Evolutionary conservation across 2,329 filamentous ascomycete species (phyloP), one percentile per base, ranked within the genome.

Genomic region (Penicillium aurantiogriseum): DNA sequence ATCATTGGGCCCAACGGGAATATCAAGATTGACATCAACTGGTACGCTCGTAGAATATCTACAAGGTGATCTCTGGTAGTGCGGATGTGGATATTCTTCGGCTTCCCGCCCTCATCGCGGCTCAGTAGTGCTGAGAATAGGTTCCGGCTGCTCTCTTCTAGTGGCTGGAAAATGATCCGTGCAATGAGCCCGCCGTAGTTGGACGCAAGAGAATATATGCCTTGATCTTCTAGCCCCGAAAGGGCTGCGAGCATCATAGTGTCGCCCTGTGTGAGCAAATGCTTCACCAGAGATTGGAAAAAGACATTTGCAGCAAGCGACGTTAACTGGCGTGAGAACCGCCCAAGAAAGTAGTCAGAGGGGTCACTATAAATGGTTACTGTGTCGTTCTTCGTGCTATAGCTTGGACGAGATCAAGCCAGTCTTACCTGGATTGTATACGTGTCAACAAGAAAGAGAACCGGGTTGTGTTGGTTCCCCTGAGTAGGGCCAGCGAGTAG

Each of bases 161-260:
- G 86, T 8, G 94, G 95, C 69, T 97, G 94, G 72, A 99, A 93
- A 50, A 99, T 79, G 62, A 97, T 85, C 3, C 94, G 85, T 0
- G 94, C 94, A 29, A 96, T 79, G 0, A 99, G 83, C 2, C 92
- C 90, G 23, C 94, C 94, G 72, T 94, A 99, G 74, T 97, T 99
- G 67, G 92, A 92, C 51, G 93, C 94, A 5, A 99, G 82, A 0
- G 92, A 91, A 70, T 97, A 99, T 36, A 91, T 87, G 15, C 94
- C 94, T 77, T 97, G 94, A 5, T 92, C 89, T 42, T 85, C 81
- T 1, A 94, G 83, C 0, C 87, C 86, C 7, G 92, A 88, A 56
- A 97, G 81, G 13, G 87, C 77, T 17, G 90, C 88, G 62, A 99
- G 88, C 49, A 97, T 85, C 65, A 97, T 85, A 2, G 92, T 91